Percentiles rank a stretch among this genome's conserved stretches.
Conservation (phyloP, 192 early-diverging fungal genomes). For the Backusella psychrophila region DNA sequence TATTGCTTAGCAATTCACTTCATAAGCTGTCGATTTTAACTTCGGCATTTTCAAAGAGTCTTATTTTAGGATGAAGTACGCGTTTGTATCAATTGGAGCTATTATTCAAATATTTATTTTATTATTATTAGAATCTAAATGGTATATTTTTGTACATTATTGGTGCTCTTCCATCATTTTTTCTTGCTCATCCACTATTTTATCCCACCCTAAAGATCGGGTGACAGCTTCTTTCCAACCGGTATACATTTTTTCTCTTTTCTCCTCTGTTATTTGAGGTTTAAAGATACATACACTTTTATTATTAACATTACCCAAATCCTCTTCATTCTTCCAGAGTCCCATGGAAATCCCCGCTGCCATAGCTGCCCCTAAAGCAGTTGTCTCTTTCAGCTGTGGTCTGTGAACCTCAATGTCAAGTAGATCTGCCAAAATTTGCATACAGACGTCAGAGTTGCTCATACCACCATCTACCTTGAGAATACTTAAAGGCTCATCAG, state of each 20-base stretch:
- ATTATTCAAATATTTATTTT: not conserved
- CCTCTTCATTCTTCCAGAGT: conserved; percentile 53
- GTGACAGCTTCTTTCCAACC: conserved; percentile 77
- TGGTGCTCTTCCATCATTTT: not conserved
- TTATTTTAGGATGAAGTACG: not conserved
- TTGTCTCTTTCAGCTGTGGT: conserved; percentile 87
- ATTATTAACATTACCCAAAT: conserved; percentile 46
- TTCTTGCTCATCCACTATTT: not conserved
- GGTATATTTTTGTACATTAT: not conserved
- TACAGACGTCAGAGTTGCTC: conserved; percentile 83
- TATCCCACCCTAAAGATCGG: conserved; percentile 58
- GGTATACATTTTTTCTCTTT: conserved; percentile 55
- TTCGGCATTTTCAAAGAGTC: too few relatives aligned
- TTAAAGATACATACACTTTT: conserved; percentile 41
- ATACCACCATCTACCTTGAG: conserved; percentile 91
- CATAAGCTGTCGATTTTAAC: too few relatives aligned
- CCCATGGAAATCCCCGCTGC: conserved; percentile 80
- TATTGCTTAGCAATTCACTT: too few relatives aligned
- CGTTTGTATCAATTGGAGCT: not conserved
- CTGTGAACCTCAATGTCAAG: conserved; percentile 75
- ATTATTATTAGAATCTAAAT: not conserved
- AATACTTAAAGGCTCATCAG: conserved; percentile 57
- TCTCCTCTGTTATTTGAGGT: conserved; percentile 43
- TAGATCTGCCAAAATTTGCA: conserved; percentile 92
- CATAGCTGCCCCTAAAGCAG: conserved; percentile 88